Percentiles rank a stretch among this genome's conserved stretches.
Evolutionary conservation across 495 filamentous ascomycete species (phyloP).

Genomic region (Margaritispora aquatica): DNA sequence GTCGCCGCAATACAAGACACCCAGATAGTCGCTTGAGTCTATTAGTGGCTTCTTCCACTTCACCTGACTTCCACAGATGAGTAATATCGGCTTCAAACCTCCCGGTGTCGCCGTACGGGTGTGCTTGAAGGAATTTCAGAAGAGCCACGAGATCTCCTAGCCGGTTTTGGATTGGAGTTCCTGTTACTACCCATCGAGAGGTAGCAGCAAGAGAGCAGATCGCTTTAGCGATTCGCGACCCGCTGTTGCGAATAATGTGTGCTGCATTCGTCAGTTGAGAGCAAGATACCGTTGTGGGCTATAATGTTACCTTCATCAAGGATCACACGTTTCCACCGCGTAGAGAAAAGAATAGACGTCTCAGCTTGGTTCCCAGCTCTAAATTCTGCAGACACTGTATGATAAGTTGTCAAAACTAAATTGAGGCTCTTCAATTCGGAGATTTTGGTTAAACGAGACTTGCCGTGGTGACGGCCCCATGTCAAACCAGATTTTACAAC

Average conservation of each 20-base stretch:
- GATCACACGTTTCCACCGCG: constrained; percentile 34
- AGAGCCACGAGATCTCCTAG: constrained; percentile 25
- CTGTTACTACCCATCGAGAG: constrained; percentile 28
- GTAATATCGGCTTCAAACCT: constrained; percentile 23
- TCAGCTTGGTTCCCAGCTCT: constrained; percentile 4
- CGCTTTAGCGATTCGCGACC: constrained; percentile 24
- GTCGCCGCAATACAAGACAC: constrained; percentile 31
- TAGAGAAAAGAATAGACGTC: constrained; percentile 23
- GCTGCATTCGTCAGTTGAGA: constrained; percentile 17
- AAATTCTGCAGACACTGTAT: constrained; percentile 33
- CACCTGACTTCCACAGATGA: constrained; percentile 28
- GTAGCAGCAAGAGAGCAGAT: constrained; percentile 20
- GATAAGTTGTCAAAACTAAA: constrained; percentile 35
- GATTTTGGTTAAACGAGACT: constrained; percentile 16
- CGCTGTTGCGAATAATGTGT: constrained; percentile 30
- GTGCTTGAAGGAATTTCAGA: constrained; percentile 27
- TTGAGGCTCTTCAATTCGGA: constrained; percentile 11
- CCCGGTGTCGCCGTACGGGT: constrained; percentile 28
- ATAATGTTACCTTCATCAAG: constrained; percentile 38
- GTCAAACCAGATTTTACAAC: constrained; percentile 18
- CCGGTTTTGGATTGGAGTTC: constrained; percentile 31
- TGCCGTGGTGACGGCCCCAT: constrained; percentile 29
- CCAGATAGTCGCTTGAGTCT: constrained; percentile 31
- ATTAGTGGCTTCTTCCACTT: constrained; percentile 28
- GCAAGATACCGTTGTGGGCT: neutral